Conservation (phyloP, 306 rosid genomes). For the Sicyos edulis region DNA sequence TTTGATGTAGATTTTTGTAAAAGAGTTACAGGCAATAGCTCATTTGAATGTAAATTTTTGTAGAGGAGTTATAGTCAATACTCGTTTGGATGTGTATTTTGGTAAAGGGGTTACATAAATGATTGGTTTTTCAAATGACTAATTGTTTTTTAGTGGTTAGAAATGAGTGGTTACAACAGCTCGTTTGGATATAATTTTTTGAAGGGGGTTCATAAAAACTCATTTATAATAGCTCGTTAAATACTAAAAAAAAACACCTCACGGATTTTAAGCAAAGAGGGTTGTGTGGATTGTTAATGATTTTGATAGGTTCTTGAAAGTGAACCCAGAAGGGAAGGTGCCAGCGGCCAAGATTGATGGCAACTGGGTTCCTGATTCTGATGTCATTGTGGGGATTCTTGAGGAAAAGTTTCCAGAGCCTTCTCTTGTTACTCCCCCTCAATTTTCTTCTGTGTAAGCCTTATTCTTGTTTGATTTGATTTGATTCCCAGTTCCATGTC, state of each 20-base stretch:
- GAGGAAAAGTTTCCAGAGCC: constrained; percentile 73
- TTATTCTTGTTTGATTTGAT: not conserved
- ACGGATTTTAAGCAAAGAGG: constrained; percentile 3
- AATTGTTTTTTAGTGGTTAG: too few relatives aligned
- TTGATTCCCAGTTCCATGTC: not conserved
- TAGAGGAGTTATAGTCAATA: too few relatives aligned
- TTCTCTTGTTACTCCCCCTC: constrained; percentile 49
- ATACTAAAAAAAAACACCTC: too few relatives aligned
- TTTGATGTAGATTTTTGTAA: too few relatives aligned
- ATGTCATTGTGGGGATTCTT: constrained; percentile 60
- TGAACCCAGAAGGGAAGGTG: constrained; percentile 79
- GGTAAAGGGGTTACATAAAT: not conserved
- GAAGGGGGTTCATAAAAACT: too few relatives aligned
- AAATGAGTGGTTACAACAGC: too few relatives aligned
- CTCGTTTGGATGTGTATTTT: too few relatives aligned
- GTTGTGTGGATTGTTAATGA: constrained; percentile 17
- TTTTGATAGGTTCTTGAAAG: constrained; percentile 56
- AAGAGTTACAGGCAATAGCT: too few relatives aligned
- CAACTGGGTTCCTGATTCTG: constrained; percentile 87
- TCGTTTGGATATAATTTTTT: too few relatives aligned
- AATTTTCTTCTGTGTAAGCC: constrained; percentile 63
- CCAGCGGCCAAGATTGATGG: constrained; percentile 64
- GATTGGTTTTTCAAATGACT: not conserved
- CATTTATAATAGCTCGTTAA: too few relatives aligned
- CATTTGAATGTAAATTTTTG: too few relatives aligned